Percentiles rank a stretch among this genome's conserved stretches.
These are phyloP conservation scores for Digitaria exilis DNA, from an alignment of 202 grass and related monocot species.

Conservation along the genomic window DNA sequence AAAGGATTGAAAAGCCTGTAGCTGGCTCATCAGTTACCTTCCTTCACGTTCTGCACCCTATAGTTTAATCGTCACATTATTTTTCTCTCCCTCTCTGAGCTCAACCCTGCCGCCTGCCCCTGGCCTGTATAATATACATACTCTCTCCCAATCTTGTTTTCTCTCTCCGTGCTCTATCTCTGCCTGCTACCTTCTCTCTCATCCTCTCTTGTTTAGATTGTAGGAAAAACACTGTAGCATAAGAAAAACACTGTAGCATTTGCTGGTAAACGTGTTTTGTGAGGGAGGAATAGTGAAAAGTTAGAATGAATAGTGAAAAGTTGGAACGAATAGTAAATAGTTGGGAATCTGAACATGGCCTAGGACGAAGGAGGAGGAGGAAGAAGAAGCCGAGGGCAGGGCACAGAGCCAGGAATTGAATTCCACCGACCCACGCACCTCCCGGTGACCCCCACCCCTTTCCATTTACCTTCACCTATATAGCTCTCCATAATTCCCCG, in stretches of 20 bases:
- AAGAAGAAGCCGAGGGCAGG: not conserved
- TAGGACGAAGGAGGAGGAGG: not conserved
- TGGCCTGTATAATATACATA: constrained; percentile 31
- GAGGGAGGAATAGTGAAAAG: too few relatives aligned
- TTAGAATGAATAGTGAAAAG: too few relatives aligned
- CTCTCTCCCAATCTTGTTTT: constrained; percentile 31
- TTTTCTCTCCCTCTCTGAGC: not conserved
- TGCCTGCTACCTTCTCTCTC: not conserved
- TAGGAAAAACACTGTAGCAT: too few relatives aligned
- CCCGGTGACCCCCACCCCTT: not conserved
- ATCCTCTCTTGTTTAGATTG: too few relatives aligned
- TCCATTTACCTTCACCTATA: constrained; percentile 69
- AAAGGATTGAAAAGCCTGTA: not conserved
- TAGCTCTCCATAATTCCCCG: constrained; percentile 45
- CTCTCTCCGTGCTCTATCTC: not conserved
- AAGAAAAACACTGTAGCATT: too few relatives aligned
- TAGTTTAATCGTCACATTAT: constrained; percentile 38
- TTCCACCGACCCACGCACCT: constrained; percentile 56
- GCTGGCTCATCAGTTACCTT: constrained; percentile 22
- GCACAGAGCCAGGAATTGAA: constrained; percentile 23
- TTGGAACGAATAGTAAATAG: too few relatives aligned
- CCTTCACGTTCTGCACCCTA: constrained; percentile 52
- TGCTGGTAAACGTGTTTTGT: too few relatives aligned
- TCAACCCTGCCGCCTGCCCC: not conserved
- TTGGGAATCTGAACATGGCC: too few relatives aligned